Percentiles rank a stretch among this genome's conserved stretches.
Evolutionary conservation across 1,284 basidiomycete genomes (phyloP).

Genomic region (Papiliotrema terrestris): DNA sequence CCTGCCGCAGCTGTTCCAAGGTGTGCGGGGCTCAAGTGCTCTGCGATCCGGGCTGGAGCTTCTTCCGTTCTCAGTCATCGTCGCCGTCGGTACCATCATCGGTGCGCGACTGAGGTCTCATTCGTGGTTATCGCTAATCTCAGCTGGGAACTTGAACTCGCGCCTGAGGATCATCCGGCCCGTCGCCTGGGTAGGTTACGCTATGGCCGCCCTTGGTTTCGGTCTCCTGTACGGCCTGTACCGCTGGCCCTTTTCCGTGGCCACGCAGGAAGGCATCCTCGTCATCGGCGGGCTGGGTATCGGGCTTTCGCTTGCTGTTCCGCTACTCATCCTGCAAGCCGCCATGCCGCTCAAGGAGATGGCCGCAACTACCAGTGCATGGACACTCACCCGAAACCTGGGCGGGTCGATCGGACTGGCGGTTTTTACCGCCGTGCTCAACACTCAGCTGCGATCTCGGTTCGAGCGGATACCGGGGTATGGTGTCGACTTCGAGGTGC

Average conservation of each 20-base stretch:
- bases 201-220: conserved; percentile 27
- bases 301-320: conserved; percentile 23
- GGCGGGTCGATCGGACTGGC: conserved; percentile 34
- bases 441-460: conserved; percentile 27
- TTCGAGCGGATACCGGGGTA: conserved; percentile 35
- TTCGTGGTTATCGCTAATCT: not conserved
- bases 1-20: conserved; percentile 37
- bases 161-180: conserved; percentile 39
- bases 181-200: conserved; percentile 38
- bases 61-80: conserved; percentile 29
- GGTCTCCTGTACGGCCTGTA: conserved; percentile 29
- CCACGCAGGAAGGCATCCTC: conserved; percentile 28
- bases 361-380: conserved; percentile 42
- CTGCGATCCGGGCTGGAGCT: conserved; percentile 31
- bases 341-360: conserved; percentile 45
- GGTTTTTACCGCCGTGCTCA: conserved; percentile 38
- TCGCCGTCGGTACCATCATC: conserved; percentile 28
- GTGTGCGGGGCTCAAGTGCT: conserved; percentile 28
- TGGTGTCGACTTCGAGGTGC: conserved; percentile 30
- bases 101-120: conserved; percentile 5
- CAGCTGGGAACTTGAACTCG: conserved; percentile 38
- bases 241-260: conserved; percentile 18
- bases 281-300: conserved; percentile 23
- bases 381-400: conserved; percentile 24
- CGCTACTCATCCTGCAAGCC: conserved; percentile 37